Evolutionary conservation across 805 yeast genomes (phyloP), one percentile per base, ranked within the genome.

Genomic region (Soucietia sequanensis): DNA sequence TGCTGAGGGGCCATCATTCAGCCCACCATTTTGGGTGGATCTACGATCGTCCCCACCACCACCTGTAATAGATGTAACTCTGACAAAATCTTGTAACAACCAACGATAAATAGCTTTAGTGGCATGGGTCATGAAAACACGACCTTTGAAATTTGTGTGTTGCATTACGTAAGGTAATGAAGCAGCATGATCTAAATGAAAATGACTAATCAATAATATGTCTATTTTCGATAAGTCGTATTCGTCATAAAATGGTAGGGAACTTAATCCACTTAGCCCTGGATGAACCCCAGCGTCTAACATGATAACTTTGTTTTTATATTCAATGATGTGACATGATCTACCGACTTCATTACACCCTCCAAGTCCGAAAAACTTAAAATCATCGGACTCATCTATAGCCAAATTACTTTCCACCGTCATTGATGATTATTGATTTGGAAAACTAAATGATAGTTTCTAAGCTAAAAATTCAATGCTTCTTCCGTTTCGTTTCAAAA

Each of bases 291-390:
- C 99, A 1, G 99, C 96, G 62, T 93, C 99, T 33, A 93, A 52
- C 99, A 93, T 93, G 32, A 93, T 82, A 4, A 91, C 90, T 54
- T 93, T 91, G 38, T 95, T 96, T 56, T 88, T 89, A 62, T 84
- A 93, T 47, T 85, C 90, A 21, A 93, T 69, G 28, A 93, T 81
- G 54, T 93, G 99, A 54, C 98, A 91, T 22, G 96, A 87, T 40
- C 99, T 67, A 3, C 99, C 99, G 5, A 93, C 99, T 58, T 93
- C 99, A 48, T 84, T 87, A 44, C 98, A 95, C n/a, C 98, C 99
- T 6, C 99, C 99, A 5, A 93, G 73, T 16, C 95, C 90, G 41
- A 85, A 78, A 65, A 93, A 93, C 55, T 77, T 78, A 52, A 68
- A 68, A 44, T 56, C 56, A 21, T 68, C 73, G 30, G 64, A 48